These are phyloP conservation scores for Caryopteris hybrid DNA, from an alignment of 305 asterid species.

Conservation along the genomic window DNA sequence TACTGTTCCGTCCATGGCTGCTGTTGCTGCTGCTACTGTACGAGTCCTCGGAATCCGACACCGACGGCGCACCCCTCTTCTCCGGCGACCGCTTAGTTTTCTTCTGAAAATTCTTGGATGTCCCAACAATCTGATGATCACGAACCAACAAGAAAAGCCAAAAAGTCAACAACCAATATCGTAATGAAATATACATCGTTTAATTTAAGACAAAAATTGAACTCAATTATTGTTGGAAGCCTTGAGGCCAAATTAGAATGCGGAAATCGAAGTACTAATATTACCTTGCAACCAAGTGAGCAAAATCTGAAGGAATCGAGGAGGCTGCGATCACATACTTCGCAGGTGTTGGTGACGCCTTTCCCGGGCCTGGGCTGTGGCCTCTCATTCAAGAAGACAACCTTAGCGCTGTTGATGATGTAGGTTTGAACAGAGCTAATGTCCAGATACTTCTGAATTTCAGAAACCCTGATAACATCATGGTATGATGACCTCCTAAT, in stretches of 20 bases:
- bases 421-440: slow-evolving; percentile 76
- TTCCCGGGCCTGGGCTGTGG: slow-evolving; percentile 97
- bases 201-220: too few species aligned
- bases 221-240: background rate
- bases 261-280: too few species aligned
- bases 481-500: slow-evolving; percentile 96
- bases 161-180: background rate
- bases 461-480: slow-evolving; percentile 88
- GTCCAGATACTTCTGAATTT: slow-evolving; percentile 81
- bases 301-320: slow-evolving; percentile 87
- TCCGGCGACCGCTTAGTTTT: slow-evolving; percentile 19
- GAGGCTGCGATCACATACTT: slow-evolving; percentile 85
- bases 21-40: slow-evolving; percentile 49
- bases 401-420: slow-evolving; percentile 89
- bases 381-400: slow-evolving; percentile 83
- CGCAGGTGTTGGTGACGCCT: slow-evolving; percentile 88
- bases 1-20: slow-evolving; percentile 37
- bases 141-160: background rate
- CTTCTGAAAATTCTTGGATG: slow-evolving; percentile 44
- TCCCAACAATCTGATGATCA: slow-evolving; percentile 61
- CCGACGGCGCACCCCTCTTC: slow-evolving; percentile 16
- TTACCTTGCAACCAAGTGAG: slow-evolving; percentile 94
- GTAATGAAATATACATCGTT: background rate
- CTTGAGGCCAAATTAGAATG: too few species aligned
- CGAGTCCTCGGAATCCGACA: slow-evolving; percentile 58